Conservation (phyloP, 371 early-diverging fungal species). For the Mortierella sp. region DNA sequence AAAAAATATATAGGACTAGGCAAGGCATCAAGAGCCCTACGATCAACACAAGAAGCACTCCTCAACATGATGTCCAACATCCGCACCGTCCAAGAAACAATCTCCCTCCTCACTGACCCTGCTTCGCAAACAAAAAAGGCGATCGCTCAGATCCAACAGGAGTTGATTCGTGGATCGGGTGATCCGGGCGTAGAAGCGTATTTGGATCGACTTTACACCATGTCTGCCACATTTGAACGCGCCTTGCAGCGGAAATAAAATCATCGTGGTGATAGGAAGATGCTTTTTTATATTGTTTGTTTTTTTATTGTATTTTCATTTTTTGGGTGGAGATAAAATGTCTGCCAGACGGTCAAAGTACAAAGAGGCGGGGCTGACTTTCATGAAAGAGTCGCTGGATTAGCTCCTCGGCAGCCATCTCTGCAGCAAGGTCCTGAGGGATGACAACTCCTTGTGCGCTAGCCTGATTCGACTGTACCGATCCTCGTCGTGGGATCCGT, state of each 20-base stretch:
- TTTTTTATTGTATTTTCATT: not conserved
- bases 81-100: not conserved
- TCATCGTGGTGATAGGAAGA: not conserved
- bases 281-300: not conserved
- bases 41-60: constrained; percentile 6
- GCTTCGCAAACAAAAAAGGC: not conserved
- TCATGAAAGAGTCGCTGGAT: constrained; percentile 16
- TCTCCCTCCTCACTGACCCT: constrained; percentile 5
- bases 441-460: constrained; percentile 10
- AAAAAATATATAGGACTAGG: constrained; percentile 14
- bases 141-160: not conserved
- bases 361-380: constrained; percentile 21
- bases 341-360: not conserved
- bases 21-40: constrained; percentile 6
- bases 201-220: constrained; percentile 13
- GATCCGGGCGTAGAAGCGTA: constrained; percentile 9
- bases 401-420: constrained; percentile 26
- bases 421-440: constrained; percentile 23
- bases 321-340: too few species aligned
- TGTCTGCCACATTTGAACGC: constrained; percentile 16
- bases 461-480: not conserved
- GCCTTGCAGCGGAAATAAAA: constrained; percentile 13
- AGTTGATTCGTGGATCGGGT: constrained; percentile 17
- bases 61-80: constrained; percentile 13
- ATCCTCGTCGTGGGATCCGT: not conserved